Percentiles rank a stretch among this genome's conserved stretches.
Conservation (phyloP, 192 early-diverging fungal species). For the Haplosporangium gracile region DNA sequence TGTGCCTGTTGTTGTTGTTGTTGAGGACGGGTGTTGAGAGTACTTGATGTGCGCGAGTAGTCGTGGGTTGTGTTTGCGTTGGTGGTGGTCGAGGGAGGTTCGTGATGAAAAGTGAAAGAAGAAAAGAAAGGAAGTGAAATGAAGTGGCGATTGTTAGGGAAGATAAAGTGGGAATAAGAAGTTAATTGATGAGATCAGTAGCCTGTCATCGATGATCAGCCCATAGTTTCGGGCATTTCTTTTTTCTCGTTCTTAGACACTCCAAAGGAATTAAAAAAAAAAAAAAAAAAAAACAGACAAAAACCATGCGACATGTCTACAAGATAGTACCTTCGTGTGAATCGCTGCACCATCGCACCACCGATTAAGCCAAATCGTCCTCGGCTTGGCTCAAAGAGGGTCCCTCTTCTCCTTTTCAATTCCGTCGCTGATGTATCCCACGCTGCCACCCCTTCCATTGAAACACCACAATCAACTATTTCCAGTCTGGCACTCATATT, state of each 20-base stretch:
- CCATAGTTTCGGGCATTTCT: background rate
- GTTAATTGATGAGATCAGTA: background rate
- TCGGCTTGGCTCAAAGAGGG: conserved; percentile 10
- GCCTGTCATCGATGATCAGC: background rate
- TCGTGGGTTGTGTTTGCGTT: background rate
- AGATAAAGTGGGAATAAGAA: background rate
- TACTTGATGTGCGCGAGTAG: background rate
- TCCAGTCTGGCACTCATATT: background rate
- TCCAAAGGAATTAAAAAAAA: too few relatives aligned
- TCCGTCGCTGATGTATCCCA: background rate
- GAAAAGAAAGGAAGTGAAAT: background rate
- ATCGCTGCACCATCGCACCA: background rate
- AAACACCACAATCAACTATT: background rate
- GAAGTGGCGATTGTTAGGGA: too few relatives aligned
- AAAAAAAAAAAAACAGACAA: too few relatives aligned
- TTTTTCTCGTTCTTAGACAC: background rate
- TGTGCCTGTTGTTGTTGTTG: conserved; percentile 3
- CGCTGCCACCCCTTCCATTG: background rate
- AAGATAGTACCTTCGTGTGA: background rate
- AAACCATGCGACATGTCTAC: background rate
- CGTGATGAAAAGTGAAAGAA: background rate
- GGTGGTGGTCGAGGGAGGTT: background rate
- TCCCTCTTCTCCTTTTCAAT: background rate
- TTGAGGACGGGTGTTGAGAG: background rate
- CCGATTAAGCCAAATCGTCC: background rate